Base-by-base conservation (phyloP, 345 rosid genomes). In the Raphanus sativus region DNA sequence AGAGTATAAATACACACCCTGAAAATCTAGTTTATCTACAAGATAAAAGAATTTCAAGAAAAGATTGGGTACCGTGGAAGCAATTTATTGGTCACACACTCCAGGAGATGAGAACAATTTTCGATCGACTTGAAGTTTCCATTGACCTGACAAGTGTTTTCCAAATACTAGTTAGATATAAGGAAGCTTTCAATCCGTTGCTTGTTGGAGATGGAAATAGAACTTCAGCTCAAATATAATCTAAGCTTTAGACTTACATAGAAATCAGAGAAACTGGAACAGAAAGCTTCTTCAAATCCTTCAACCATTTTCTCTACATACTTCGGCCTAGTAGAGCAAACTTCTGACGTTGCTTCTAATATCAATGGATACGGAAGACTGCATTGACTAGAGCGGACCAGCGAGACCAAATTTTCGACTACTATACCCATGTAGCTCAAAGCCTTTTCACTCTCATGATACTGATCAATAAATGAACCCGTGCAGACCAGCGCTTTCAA, bases 201-300 rank as follows among this genome's bases (percentile, higher is more conserved):
- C n/a, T n/a, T n/a, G n/a, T n/a, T n/a, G n/a, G n/a, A n/a, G n/a
- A n/a, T n/a, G n/a, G n/a, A n/a, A n/a, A n/a, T n/a, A n/a, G n/a
- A n/a, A n/a, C n/a, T n/a, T n/a, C n/a, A n/a, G n/a, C n/a, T n/a
- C n/a, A n/a, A n/a, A n/a, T n/a, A n/a, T n/a, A n/a, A n/a, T n/a
- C n/a, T n/a, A n/a, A n/a, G n/a, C n/a, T n/a, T n/a, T n/a, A n/a
- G 65, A 87, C 97, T 33, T 88, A 94, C 98, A 82, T 52, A 85
- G 79, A 87, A 77, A 65, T 89, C 89, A 25, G 84, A 73, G 21
- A 92, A 76, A 80, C 85, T 88, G 80, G 87, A 61, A 79, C 73
- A 71, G 54, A 88, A 76, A 65, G 89, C 86, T 69, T 86, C 87
- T 84, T 90, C 91, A 80, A 94, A 66, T 66, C 85, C 85, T 68